Evolutionary conservation across 1,284 basidiomycete species (phyloP).

Genomic region (Megacollybia platyphylla): DNA sequence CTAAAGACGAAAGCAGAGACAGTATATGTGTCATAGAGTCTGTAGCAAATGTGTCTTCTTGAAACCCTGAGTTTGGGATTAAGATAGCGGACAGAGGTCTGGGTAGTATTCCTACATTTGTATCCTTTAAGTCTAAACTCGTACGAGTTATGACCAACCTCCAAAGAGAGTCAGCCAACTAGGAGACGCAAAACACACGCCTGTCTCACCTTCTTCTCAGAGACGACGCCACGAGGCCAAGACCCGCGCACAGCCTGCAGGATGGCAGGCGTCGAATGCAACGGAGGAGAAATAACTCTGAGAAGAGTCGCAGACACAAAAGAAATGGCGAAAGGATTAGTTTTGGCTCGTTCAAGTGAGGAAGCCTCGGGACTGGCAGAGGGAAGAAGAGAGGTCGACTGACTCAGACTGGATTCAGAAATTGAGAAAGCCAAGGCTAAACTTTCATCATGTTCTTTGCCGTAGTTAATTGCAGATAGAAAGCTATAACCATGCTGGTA

Average conservation of each 20-base stretch:
- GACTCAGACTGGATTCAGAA: constrained; percentile 17
- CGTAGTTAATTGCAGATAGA: constrained; percentile 63
- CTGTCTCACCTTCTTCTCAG: constrained; percentile 43
- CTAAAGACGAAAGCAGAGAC: constrained; percentile 50
- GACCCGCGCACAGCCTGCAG: constrained; percentile 63
- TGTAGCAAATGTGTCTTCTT: constrained; percentile 63
- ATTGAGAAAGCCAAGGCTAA: constrained; percentile 57
- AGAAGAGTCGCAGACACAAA: constrained; percentile 55
- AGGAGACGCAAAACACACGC: too few species aligned
- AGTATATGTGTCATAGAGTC: constrained; percentile 70
- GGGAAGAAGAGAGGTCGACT: constrained; percentile 16
- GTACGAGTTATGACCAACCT: constrained; percentile 48
- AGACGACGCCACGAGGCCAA: constrained; percentile 67
- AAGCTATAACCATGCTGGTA: constrained; percentile 51
- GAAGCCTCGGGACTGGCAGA: constrained; percentile 20
- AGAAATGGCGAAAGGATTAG: constrained; percentile 58
- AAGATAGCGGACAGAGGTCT: constrained; percentile 7
- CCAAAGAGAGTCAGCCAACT: too few species aligned
- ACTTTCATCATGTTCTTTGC: constrained; percentile 61
- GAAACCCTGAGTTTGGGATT: constrained; percentile 44
- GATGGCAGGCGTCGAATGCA: constrained; percentile 65
- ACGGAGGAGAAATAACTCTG: constrained; percentile 61
- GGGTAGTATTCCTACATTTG: constrained; percentile 37
- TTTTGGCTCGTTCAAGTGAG: constrained; percentile 20
- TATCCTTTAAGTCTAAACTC: constrained; percentile 76